These are phyloP conservation scores for Hsuehochloa calcarea DNA, from an alignment of 176 grass and related monocot species.

Conservation along the genomic window DNA sequence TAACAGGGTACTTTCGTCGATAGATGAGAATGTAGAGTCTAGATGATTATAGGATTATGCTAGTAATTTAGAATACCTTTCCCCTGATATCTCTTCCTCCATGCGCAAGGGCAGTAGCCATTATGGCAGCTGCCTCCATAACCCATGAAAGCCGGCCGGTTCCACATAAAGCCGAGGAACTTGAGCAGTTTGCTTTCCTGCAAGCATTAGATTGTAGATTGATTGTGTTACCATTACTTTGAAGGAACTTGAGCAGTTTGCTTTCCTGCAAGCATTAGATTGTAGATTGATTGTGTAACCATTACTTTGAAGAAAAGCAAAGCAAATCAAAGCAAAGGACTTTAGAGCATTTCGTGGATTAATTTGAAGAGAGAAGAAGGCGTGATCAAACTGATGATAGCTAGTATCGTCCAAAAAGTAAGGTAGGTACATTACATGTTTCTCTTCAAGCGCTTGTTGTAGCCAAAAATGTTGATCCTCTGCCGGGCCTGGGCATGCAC, in stretches of 20 bases:
- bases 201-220: not conserved
- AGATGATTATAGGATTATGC: not conserved
- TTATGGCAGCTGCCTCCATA: slow-evolving; percentile 67
- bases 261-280: slow-evolving; percentile 46
- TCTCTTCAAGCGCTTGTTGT: slow-evolving; percentile 74
- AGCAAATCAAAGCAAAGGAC: too few species aligned
- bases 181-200: slow-evolving; percentile 83
- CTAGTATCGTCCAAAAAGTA: not conserved
- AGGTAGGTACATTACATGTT: slow-evolving; percentile 36
- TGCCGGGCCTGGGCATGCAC: slow-evolving; percentile 39
- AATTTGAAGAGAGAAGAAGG: not conserved
- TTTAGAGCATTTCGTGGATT: not conserved
- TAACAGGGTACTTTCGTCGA: not conserved
- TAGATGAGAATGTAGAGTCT: not conserved
- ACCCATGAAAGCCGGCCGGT: slow-evolving; percentile 65
- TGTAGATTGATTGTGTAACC: not conserved
- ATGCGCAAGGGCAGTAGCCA: slow-evolving; percentile 74
- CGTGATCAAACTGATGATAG: not conserved
- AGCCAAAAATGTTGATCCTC: slow-evolving; percentile 47
- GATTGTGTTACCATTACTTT: not conserved
- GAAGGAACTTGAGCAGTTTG: slow-evolving; percentile 59
- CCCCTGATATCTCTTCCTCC: slow-evolving; percentile 24
- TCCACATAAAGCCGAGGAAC: slow-evolving; percentile 82
- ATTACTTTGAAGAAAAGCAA: not conserved
- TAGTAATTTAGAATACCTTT: slow-evolving; percentile 10